These are phyloP conservation scores for Heliocybe sulcata DNA, from an alignment of 1,284 basidiomycete species.

Conservation along the genomic window DNA sequence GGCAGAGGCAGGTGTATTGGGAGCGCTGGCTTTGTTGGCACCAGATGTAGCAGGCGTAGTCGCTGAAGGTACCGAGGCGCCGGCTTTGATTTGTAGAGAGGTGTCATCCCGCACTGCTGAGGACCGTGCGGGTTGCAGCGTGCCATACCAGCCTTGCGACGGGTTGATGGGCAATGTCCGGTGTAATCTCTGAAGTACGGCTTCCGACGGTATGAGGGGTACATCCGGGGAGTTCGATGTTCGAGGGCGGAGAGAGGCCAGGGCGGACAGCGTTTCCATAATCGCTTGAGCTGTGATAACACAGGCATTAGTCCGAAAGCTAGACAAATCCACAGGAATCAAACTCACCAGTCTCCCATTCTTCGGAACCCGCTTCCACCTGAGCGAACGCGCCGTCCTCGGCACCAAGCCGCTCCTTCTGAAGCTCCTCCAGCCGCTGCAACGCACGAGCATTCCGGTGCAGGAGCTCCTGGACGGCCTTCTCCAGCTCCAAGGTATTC, in stretches of 20 bases:
- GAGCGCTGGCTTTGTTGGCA: constrained; percentile 14
- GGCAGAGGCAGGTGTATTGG: constrained; percentile 2
- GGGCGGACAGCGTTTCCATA: constrained; percentile 55
- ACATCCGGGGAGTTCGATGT: constrained; percentile 30
- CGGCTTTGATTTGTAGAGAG: constrained; percentile 55
- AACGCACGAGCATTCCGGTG: constrained; percentile 58
- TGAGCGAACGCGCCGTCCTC: constrained; percentile 34
- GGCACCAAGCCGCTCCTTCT: constrained; percentile 42
- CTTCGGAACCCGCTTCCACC: constrained; percentile 62
- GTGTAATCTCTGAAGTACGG: constrained; percentile 59
- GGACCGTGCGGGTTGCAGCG: constrained; percentile 48
- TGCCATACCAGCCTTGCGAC: constrained; percentile 66
- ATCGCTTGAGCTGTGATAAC: constrained; percentile 56
- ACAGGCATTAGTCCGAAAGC: neutral
- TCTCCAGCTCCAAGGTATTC: constrained; percentile 54
- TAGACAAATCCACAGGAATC: neutral
- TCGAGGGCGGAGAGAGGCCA: constrained; percentile 65
- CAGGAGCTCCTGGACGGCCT: constrained; percentile 58
- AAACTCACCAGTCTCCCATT: constrained; percentile 67
- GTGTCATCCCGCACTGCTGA: constrained; percentile 65
- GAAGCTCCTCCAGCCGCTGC: constrained; percentile 53
- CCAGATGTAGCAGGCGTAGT: constrained; percentile 22
- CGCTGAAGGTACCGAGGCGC: constrained; percentile 20
- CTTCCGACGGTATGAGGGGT: constrained; percentile 51
- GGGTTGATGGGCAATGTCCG: constrained; percentile 55